Conservation (phyloP, 495 filamentous ascomycete species). For the Penicillium chermesinum region DNA sequence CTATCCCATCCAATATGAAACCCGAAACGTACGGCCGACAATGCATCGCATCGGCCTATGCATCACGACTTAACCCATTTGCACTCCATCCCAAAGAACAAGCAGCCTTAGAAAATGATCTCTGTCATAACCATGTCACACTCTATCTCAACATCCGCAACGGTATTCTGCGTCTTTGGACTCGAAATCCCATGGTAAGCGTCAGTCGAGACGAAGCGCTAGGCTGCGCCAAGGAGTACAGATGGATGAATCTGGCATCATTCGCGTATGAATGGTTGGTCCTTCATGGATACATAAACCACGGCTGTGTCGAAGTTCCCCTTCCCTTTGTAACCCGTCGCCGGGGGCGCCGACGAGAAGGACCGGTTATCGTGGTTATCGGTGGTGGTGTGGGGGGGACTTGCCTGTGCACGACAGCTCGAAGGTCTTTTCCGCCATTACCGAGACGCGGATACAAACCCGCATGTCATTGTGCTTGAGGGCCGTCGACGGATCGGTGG, state of each 20-base stretch:
- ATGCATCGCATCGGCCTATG: slow-evolving; percentile 80
- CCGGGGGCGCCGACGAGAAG: slow-evolving; percentile 44
- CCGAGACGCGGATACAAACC: slow-evolving; percentile 57
- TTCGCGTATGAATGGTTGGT: slow-evolving; percentile 91
- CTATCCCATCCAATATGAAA: slow-evolving; percentile 71
- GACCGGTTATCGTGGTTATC: slow-evolving; percentile 71
- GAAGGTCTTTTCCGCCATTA: slow-evolving; percentile 79
- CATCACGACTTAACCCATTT: slow-evolving; percentile 85
- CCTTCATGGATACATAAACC: slow-evolving; percentile 92
- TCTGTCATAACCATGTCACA: slow-evolving; percentile 85
- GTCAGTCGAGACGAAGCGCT: slow-evolving; percentile 85
- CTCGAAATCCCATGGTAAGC: slow-evolving; percentile 79
- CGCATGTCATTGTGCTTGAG: slow-evolving; percentile 79
- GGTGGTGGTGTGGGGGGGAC: slow-evolving; percentile 91
- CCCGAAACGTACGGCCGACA: slow-evolving; percentile 77
- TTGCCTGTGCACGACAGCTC: slow-evolving; percentile 88
- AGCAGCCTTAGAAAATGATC: slow-evolving; percentile 66
- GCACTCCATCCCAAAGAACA: slow-evolving; percentile 85
- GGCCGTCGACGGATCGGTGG: slow-evolving; percentile 86
- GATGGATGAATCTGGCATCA: slow-evolving; percentile 86
- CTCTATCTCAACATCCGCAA: slow-evolving; percentile 97
- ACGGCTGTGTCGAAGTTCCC: slow-evolving; percentile 76
- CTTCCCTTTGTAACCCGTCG: slow-evolving; percentile 32
- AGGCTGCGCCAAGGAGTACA: slow-evolving; percentile 82
- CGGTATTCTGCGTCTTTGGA: slow-evolving; percentile 87